A percentile compares a stretch with the other conserved stretches of the same genome.
Evolutionary conservation across 305 asterid genomes (phyloP).

Genomic region (Fraxinus floribunda): DNA sequence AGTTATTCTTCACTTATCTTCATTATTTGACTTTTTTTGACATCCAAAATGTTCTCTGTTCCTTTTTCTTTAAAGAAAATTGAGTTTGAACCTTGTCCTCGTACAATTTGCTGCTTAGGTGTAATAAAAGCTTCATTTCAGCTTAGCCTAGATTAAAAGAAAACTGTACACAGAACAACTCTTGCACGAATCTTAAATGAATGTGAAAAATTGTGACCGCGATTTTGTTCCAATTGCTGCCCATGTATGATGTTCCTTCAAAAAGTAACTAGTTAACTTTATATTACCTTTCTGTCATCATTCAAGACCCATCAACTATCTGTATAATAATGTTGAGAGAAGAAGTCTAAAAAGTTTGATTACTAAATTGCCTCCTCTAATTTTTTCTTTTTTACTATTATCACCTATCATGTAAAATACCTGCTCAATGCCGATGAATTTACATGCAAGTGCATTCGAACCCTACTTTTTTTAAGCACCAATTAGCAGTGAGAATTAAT

Average conservation of each 20-base stretch:
- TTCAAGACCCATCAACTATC: background rate
- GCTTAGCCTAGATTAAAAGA: background rate
- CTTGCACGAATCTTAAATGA: background rate
- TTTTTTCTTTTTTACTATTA: background rate
- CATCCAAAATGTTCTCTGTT: background rate
- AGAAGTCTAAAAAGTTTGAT: background rate
- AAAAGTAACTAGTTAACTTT: background rate
- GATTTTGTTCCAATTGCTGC: background rate
- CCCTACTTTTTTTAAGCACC: background rate
- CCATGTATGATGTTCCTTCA: background rate
- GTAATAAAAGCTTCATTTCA: background rate
- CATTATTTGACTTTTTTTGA: background rate
- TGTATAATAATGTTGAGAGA: background rate
- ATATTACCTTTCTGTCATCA: background rate
- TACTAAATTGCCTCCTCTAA: background rate
- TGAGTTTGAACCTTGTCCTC: background rate
- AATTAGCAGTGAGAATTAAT: background rate
- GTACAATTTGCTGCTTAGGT: background rate
- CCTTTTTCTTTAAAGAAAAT: background rate
- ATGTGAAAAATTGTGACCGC: conserved; percentile 4
- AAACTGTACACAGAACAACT: background rate
- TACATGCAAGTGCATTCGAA: background rate
- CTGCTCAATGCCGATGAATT: conserved; percentile 14
- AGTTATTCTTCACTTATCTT: conserved; percentile 6
- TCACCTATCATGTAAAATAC: background rate